Percentiles rank a stretch among this genome's conserved stretches.
Conservation (phyloP, 495 filamentous ascomycete species). For the Physcia stellaris region DNA sequence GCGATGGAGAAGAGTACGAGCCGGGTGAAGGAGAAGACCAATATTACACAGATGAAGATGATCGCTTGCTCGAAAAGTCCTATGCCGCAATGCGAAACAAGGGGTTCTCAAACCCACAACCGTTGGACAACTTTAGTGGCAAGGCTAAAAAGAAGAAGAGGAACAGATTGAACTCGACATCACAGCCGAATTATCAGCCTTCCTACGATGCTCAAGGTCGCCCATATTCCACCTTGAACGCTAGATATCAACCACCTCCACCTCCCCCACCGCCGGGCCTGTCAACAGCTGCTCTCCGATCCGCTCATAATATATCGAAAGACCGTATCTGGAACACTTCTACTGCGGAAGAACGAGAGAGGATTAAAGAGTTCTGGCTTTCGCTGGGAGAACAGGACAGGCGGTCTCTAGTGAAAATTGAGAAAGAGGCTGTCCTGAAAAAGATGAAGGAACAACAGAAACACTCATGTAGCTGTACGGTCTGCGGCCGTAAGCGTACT, state of each 20-base stretch:
- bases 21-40: constrained; percentile 25
- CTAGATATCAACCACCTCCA: constrained; percentile 24
- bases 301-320: constrained; percentile 29
- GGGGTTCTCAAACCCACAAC: constrained; percentile 16
- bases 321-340: constrained; percentile 97
- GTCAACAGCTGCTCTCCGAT: constrained; percentile 17
- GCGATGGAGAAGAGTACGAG: constrained; percentile 21
- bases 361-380: constrained; percentile 97
- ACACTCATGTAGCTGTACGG: constrained; percentile 94
- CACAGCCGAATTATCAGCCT: constrained; percentile 23
- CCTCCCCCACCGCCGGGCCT: constrained; percentile 23
- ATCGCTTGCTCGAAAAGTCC: constrained; percentile 10
- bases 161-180: constrained; percentile 24
- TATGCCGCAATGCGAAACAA: constrained; percentile 8
- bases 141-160: constrained; percentile 39
- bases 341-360: constrained; percentile 80
- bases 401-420: constrained; percentile 87
- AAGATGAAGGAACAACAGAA: constrained; percentile 99
- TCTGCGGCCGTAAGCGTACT: constrained; percentile 90
- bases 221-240: constrained; percentile 21
- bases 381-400: constrained; percentile 90
- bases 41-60: constrained; percentile 29
- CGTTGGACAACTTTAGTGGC: constrained; percentile 9
- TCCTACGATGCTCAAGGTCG: constrained; percentile 23
- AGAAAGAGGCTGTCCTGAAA: constrained; percentile 92